Conservation (phyloP, 2,329 filamentous ascomycete species). For the Septoria petroselini region DNA sequence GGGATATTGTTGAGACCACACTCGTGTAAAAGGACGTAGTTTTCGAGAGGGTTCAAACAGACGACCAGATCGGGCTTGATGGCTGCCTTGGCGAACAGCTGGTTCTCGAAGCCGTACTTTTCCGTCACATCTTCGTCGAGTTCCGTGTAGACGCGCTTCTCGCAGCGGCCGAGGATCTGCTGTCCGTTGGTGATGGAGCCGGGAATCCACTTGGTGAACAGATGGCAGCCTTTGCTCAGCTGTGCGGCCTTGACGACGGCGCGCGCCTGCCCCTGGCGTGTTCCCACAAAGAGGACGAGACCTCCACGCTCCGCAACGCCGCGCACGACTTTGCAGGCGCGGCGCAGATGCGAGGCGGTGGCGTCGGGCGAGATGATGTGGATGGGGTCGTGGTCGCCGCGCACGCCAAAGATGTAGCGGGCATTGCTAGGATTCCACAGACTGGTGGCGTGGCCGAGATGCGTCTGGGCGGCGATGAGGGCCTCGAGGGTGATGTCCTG, state of each 20-base stretch:
- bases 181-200: conserved; percentile 91
- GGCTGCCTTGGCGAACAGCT: conserved; percentile 61
- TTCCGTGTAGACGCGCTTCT: conserved; percentile 73
- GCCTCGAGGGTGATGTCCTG: conserved; percentile 85
- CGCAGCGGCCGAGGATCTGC: conserved; percentile 71
- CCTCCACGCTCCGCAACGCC: conserved; percentile 80
- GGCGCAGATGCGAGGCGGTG: conserved; percentile 83
- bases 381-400: conserved; percentile 69
- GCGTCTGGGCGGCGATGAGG: conserved; percentile 79
- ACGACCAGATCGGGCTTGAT: conserved; percentile 87
- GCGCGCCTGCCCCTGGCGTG: conserved; percentile 73
- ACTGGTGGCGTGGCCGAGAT: conserved; percentile 86
- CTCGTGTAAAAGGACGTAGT: conserved; percentile 85
- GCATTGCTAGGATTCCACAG: conserved; percentile 95
- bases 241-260: conserved; percentile 77
- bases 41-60: conserved; percentile 88
- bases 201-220: conserved; percentile 91
- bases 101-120: conserved; percentile 59
- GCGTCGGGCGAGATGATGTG: conserved; percentile 82
- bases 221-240: conserved; percentile 73
- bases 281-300: conserved; percentile 87
- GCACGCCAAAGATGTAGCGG: conserved; percentile 87
- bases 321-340: conserved; percentile 87
- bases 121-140: conserved; percentile 58
- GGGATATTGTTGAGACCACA: conserved; percentile 84